Evolutionary conservation across 2,329 filamentous ascomycete species (phyloP), one percentile per base, ranked within the genome.

Genomic region (Plectosphaerella sp.): DNA sequence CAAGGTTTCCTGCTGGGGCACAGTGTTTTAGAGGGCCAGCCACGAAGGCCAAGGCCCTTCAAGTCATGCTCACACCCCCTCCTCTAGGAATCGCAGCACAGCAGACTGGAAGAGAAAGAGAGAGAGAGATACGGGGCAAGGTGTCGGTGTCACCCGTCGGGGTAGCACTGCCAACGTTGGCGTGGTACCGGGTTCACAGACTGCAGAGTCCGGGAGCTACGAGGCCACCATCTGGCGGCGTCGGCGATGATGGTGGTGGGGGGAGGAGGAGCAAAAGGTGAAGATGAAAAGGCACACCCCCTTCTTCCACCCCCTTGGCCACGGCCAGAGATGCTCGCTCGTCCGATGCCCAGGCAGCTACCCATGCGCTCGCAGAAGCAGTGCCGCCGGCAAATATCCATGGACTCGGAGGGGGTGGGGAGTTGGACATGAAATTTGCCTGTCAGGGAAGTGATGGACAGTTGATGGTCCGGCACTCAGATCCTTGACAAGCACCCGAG

Each of bases 111-210:
- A 22, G 22, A 22, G 22, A 22, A 22, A 5, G 5, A 22, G 22
- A 22, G 22, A 22, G 62, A 62, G 61, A 63, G 61, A 64, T 68
- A 64, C 64, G 55, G 65, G 58, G 62, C 61, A 61, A 60, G 53
- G 57, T 59, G 61, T 54, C 57, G 58, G 64, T 65, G 57, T 54
- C 48, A 66, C 61, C 62, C 61, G 56, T 54, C 58, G 63, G 41
- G 41, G 73, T 75, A 61, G 68, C 68, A 76, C 73, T 71, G 72
- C 72, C 69, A 74, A 65, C 68, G 62, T 65, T 65, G 62, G 62
- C 59, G 75, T 78, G 57, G 64, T 63, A 78, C 75, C 70, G 62
- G 63, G 63, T 60, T 22, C 60, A 65, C 64, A 66, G 63, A 65
- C 66, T 65, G 67, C 61, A 68, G 66, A 61, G 68, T 71, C 68